phyloP scores from a whole-genome alignment of 257 asterid genomes.

The Salvia hispanica region DNA sequence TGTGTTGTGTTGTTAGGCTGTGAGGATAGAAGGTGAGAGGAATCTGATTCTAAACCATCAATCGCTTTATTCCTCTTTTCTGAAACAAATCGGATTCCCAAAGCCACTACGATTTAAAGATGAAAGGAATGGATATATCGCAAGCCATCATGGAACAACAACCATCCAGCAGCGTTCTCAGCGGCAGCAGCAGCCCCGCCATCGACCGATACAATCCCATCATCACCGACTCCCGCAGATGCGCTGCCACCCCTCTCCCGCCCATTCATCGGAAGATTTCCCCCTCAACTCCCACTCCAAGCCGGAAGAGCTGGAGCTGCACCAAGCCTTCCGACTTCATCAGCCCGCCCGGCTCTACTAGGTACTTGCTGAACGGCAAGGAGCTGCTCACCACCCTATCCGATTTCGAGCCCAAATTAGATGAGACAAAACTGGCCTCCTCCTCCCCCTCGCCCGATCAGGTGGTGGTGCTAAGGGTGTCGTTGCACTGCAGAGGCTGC shows the following conservation, averaged over 20 bases:
- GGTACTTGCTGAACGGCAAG: conserved; percentile 63
- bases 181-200: conserved; percentile 58
- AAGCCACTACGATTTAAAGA: conserved; percentile 31
- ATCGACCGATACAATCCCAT: conserved; percentile 60
- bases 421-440: too few relatives aligned
- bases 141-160: conserved; percentile 40
- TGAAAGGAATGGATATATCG: conserved; percentile 63
- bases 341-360: conserved; percentile 74
- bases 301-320: conserved; percentile 60
- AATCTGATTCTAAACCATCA: too few relatives aligned
- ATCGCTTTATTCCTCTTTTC: too few relatives aligned
- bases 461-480: conserved; percentile 86
- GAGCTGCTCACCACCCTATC: conserved; percentile 31
- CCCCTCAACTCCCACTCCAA: too few relatives aligned
- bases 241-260: conserved; percentile 28
- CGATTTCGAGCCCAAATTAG: too few relatives aligned
- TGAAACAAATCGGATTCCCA: too few relatives aligned
- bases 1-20: too few relatives aligned
- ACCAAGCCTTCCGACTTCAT: conserved; percentile 54
- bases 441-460: conserved; percentile 40
- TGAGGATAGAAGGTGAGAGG: too few relatives aligned
- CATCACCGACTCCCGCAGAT: conserved; percentile 47
- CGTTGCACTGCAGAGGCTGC: conserved; percentile 91
- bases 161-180: conserved; percentile 32
- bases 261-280: not conserved